Evolutionary conservation across 2,329 filamentous ascomycete genomes (phyloP), one percentile per base, ranked within the genome.

Genomic region (Ascochyta fabae): DNA sequence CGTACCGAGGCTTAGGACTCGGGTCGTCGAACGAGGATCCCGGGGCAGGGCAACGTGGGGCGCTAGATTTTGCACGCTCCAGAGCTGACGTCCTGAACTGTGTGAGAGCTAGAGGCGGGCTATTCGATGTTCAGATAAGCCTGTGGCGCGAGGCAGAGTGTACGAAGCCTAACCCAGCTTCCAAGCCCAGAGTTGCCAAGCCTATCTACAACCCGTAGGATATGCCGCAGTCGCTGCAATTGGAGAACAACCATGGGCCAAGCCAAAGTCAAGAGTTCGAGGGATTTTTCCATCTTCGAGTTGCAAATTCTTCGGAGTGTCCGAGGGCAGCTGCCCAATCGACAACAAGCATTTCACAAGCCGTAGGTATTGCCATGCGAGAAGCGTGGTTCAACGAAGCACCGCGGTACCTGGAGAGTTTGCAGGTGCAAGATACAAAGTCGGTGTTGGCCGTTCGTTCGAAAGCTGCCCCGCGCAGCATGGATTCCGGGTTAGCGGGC

Each of bases 171-270:
- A 43, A 56, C 61, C 66, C 58, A 64, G 59, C 58, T 49, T 60
- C 59, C 39, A 51, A 53, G 64, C 68, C 67, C 48, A 71, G 70
- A 57, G 39, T 49, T 54, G 71, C 71, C 72, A 74, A 74, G 68
- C 39, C 40, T 27, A 39, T 38, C 44, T 31, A 44, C 39, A 47
- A 53, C 58, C 58, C 56, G 57, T 47, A 52, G 53, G 48, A 63
- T 31, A 38, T 38, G 29, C 38, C 35, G 34, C 51, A 55, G 33
- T n/a, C 23, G 39, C 52, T 36, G 48, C 60, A 48, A 71, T 72
- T 73, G 67, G 70, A 66, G 61, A 62, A 60, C 39, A 36, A 42
- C 33, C 34, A 26, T 15, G 34, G 53, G 68, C 67, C 68, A 73
- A 73, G 69, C 60, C 48, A n/a, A 39, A 48, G 53, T 59, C 59